Percentiles rank a stretch among this genome's conserved stretches.
Conservation (phyloP, 495 filamentous ascomycete genomes). For the Hyaloscypha hepaticicola region DNA sequence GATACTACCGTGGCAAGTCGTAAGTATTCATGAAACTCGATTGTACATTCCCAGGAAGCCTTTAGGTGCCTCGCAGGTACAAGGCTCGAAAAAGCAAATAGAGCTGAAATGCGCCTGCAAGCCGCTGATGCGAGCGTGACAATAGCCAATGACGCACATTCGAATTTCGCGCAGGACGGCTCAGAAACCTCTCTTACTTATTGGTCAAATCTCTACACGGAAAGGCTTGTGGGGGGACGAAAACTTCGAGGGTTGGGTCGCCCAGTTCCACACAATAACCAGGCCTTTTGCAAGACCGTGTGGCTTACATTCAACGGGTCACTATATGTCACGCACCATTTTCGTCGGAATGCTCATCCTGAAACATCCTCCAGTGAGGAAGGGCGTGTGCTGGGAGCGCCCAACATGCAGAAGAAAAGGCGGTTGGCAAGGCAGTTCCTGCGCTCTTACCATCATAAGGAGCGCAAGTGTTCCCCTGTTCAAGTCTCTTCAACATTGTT, state of each 20-base stretch:
- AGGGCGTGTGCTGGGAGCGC: background rate
- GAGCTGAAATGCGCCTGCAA: background rate
- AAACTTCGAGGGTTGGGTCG: background rate
- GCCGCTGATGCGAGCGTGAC: background rate
- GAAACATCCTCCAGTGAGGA: background rate
- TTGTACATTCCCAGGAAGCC: background rate
- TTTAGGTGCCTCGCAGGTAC: no score
- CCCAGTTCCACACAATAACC: background rate
- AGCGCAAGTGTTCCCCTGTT: background rate
- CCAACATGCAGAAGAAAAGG: background rate
- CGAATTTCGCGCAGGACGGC: background rate
- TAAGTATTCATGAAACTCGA: background rate
- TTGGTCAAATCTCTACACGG: no score
- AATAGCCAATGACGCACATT: background rate
- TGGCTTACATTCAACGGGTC: no score
- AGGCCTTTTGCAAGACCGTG: no score
- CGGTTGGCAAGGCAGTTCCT: background rate
- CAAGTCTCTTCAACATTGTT: background rate
- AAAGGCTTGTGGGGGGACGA: background rate
- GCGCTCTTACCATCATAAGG: background rate
- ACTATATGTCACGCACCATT: no score
- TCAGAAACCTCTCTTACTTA: background rate
- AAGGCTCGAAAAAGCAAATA: background rate
- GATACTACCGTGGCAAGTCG: no score
- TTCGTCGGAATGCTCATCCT: background rate